Evolutionary conservation across 148 eudicot species (phyloP), one percentile per base, ranked within the genome.

Genomic region (Simmondsia chinensis): DNA sequence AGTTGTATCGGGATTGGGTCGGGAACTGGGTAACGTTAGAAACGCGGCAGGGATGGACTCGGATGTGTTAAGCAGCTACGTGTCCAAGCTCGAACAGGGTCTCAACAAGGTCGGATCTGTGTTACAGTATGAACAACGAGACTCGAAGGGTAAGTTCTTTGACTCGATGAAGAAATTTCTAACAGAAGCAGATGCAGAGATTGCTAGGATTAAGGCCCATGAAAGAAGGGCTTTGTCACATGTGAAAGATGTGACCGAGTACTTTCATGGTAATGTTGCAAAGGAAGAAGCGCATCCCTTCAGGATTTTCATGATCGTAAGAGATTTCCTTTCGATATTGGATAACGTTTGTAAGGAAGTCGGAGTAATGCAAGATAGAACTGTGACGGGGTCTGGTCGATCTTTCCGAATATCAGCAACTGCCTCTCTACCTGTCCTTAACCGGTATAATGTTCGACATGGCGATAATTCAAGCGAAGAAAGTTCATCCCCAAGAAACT

Each of bases 31-130:
- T 30, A 82, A 71, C 52, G 96, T 86, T 4, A 86, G 71, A 65
- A 68, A 72, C 18, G 94, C 96, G 33, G 99, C 99, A 17, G 94
- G 76, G 40, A 85, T 91, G 94, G 99, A 91, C 69, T 75, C 94
- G 5, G 94, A 82, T 42, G 95, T 86, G 28, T 52, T 91, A 30
- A 66, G 84, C 29, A 65, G 82, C 71, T 91, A 85, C 32, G 88
- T 91, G 31, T 67, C 79, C 6, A 91, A 91, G 64, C 86, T 91
- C 13, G 95, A 82, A 64, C 63, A 33, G 23, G 99, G 99, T 42
- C 95, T 91, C 14, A 76, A 86, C 48, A 82, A 82, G 56, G 66
- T 82, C 47, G 74, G 75, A 47, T 48, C 43, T 19, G 75, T 75
- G 2, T 40, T 73, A 55, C 77, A 84, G 39, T 58, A 57, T 46